A percentile compares a stretch with the other conserved stretches of the same genome.
phyloP scores from a whole-genome alignment of 169 alveolate species.

The Eimeria sp. region DNA sequence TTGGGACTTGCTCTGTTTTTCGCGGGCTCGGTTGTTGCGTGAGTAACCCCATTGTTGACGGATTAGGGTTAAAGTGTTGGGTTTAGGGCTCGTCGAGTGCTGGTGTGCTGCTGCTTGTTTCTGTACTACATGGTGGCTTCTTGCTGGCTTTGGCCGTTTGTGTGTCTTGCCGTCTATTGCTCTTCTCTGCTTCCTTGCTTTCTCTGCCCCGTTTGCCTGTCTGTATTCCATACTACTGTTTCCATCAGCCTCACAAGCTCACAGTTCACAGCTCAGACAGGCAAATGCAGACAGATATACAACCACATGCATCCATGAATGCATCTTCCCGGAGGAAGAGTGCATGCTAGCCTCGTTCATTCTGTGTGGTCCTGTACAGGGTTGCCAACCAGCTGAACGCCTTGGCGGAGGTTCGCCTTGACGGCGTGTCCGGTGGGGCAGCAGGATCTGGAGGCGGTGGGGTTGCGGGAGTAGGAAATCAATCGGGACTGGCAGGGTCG shows the following conservation, averaged over 20 bases:
- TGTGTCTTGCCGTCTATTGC: too few relatives aligned
- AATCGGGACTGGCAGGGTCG: neutral
- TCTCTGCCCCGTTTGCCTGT: too few relatives aligned
- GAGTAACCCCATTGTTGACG: too few relatives aligned
- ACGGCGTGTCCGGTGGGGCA: neutral
- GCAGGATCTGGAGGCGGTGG: neutral
- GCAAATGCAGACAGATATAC: neutral
- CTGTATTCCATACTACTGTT: too few relatives aligned
- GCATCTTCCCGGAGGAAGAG: neutral
- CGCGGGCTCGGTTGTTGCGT: neutral
- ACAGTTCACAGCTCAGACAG: too few relatives aligned
- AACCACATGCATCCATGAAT: neutral
- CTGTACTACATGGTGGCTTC: too few relatives aligned
- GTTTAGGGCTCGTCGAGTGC: too few relatives aligned
- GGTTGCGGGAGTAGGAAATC: neutral
- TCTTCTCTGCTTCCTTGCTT: too few relatives aligned
- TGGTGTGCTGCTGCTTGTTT: too few relatives aligned
- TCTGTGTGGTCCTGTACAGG: neutral
- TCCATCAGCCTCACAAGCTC: too few relatives aligned
- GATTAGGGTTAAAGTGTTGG: neutral
- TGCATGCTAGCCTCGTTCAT: neutral
- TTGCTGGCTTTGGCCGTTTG: too few relatives aligned
- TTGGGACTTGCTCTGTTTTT: slow-evolving; percentile 20
- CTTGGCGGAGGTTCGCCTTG: neutral
- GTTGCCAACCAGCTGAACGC: slow-evolving; percentile 1